Conservation (phyloP, 2,329 filamentous ascomycete genomes). For the Incumbomyces lentus region DNA sequence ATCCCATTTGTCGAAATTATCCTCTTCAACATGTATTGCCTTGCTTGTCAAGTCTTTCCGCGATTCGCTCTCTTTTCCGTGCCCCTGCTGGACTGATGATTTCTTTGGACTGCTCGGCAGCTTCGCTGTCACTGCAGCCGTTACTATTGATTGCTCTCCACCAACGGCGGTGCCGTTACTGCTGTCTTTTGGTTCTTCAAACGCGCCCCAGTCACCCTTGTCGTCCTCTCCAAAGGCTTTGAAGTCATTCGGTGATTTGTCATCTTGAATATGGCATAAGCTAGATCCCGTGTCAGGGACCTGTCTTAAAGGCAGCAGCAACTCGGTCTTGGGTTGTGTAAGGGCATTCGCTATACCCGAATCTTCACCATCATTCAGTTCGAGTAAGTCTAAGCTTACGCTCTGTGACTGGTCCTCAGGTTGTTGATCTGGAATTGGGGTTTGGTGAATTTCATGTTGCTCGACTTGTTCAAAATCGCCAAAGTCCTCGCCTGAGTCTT, state of each 20-base stretch:
- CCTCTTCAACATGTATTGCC: conserved; percentile 7
- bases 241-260: no score
- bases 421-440: not conserved
- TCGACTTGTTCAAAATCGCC: conserved; percentile 53
- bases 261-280: no score
- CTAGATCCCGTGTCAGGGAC: no score
- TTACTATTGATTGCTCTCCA: no score
- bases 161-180: no score
- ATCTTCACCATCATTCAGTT: conserved; percentile 1
- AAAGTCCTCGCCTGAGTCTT: conserved; percentile 35
- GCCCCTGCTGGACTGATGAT: no score
- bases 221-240: conserved; percentile 10
- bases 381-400: not conserved
- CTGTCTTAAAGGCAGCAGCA: no score
- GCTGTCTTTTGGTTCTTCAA: conserved; percentile 22
- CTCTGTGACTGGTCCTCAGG: not conserved
- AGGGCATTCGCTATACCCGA: no score
- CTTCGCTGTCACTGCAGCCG: not conserved
- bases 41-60: not conserved
- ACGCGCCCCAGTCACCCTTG: conserved; percentile 38
- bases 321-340: no score
- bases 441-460: not conserved
- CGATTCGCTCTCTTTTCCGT: no score
- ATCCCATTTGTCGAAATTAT: conserved; percentile 43
- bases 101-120: no score